A percentile compares a stretch with the other conserved stretches of the same genome.
Evolutionary conservation across 192 early-diverging fungal species (phyloP).

Genomic region (Lunasporangiospora selenospora): DNA sequence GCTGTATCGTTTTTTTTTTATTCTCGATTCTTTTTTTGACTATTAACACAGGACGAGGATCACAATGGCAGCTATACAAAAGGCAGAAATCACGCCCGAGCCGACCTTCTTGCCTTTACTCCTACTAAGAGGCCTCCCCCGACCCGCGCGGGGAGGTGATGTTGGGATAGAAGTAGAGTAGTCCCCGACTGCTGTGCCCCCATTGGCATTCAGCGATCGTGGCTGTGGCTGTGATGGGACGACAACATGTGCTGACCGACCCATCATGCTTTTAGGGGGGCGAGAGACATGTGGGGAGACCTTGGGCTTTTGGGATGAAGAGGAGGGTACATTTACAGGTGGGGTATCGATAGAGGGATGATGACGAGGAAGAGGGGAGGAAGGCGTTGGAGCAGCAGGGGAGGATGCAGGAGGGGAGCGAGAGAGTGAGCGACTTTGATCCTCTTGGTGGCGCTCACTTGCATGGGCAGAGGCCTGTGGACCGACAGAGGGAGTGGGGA

Average conservation of each 20-base stretch:
- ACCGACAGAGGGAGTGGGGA: too few species aligned
- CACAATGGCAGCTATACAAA: slow-evolving; percentile 40
- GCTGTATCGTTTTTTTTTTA: not conserved
- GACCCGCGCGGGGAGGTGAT: too few species aligned
- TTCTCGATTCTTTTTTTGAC: not conserved
- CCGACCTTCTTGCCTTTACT: slow-evolving; percentile 19
- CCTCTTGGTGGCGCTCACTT: not conserved
- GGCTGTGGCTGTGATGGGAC: too few species aligned
- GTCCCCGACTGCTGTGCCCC: too few species aligned
- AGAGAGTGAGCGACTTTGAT: not conserved
- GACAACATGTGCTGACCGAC: too few species aligned
- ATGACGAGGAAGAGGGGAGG: slow-evolving; percentile 1
- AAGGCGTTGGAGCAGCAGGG: not conserved
- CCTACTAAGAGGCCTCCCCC: slow-evolving; percentile 4
- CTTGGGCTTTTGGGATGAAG: slow-evolving; percentile 6
- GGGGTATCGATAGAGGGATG: not conserved
- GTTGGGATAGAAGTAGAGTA: too few species aligned
- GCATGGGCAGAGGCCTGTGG: too few species aligned
- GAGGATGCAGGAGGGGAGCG: not conserved
- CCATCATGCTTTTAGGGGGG: too few species aligned
- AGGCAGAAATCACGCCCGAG: slow-evolving; percentile 25
- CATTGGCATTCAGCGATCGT: too few species aligned
- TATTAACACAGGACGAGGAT: slow-evolving; percentile 29
- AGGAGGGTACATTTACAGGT: too few species aligned
- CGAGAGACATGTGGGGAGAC: too few species aligned